phyloP scores from a whole-genome alignment of 441 rosid species.

The Pelargonium myrrhifolium region DNA sequence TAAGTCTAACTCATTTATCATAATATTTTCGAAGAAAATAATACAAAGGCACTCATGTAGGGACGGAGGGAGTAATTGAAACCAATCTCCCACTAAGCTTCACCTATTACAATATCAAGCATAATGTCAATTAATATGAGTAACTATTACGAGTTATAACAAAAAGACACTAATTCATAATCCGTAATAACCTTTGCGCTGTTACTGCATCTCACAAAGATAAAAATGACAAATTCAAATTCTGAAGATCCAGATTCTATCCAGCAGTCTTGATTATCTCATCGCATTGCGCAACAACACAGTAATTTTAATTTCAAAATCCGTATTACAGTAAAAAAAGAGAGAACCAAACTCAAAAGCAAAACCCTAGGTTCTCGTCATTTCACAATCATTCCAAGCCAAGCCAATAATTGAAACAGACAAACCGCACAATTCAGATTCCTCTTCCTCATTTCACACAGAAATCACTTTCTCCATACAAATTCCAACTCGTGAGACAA shows the following conservation, averaged over 20 bases:
- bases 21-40: no score
- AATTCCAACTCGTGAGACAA: background rate
- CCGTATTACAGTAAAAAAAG: background rate
- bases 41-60: no score
- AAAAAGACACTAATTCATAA: no score
- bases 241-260: background rate
- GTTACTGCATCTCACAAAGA: no score
- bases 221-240: background rate
- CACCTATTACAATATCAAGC: no score
- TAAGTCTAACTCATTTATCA: no score
- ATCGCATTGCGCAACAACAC: background rate
- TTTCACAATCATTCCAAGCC: constrained; percentile 3
- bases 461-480: background rate
- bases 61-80: no score
- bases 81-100: no score
- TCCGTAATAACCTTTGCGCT: no score
- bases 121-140: no score
- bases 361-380: constrained; percentile 3
- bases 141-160: no score
- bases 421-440: background rate
- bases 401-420: background rate
- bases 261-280: background rate
- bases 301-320: background rate
- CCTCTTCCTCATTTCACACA: background rate
- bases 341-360: background rate